phyloP scores from a whole-genome alignment of 257 asterid genomes.

The Plectranthus barbatus region DNA sequence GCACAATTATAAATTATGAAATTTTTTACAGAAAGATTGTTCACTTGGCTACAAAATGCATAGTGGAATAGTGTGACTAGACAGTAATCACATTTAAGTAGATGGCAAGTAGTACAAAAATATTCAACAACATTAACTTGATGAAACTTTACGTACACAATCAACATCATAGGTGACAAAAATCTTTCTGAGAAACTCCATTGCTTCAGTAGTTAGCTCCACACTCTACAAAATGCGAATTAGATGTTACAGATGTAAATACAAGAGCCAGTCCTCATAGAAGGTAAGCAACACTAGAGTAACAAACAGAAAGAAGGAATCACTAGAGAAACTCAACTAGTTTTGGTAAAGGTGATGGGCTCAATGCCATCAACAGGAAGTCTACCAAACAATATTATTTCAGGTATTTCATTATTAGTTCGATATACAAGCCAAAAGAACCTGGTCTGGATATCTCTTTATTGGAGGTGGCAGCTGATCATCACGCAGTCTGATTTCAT shows the following conservation, averaged over 20 bases:
- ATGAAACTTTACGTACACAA: constrained; percentile 46
- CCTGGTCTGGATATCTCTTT: constrained; percentile 89
- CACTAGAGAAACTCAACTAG: neutral
- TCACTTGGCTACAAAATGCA: too few relatives aligned
- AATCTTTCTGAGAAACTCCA: constrained; percentile 66
- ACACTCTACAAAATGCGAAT: constrained; percentile 57
- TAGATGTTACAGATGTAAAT: constrained; percentile 9
- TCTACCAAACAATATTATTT: neutral
- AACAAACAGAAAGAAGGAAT: neutral
- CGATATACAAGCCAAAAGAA: constrained; percentile 16
- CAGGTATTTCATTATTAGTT: neutral
- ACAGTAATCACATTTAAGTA: neutral
- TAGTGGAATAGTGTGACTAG: neutral
- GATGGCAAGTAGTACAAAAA: neutral
- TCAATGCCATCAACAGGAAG: constrained; percentile 6
- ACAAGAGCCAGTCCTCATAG: neutral
- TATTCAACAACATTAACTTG: neutral
- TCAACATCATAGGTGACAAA: constrained; percentile 75
- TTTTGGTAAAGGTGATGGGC: neutral
- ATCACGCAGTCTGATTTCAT: constrained; percentile 83
- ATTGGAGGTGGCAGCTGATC: constrained; percentile 80
- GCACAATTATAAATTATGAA: neutral
- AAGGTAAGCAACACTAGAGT: neutral
- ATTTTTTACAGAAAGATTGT: too few relatives aligned
- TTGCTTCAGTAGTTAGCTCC: constrained; percentile 84